Percentiles rank a stretch among this genome's conserved stretches.
Evolutionary conservation across 2,329 filamentous ascomycete genomes (phyloP).

Genomic region (Grosmannia clavigera): DNA sequence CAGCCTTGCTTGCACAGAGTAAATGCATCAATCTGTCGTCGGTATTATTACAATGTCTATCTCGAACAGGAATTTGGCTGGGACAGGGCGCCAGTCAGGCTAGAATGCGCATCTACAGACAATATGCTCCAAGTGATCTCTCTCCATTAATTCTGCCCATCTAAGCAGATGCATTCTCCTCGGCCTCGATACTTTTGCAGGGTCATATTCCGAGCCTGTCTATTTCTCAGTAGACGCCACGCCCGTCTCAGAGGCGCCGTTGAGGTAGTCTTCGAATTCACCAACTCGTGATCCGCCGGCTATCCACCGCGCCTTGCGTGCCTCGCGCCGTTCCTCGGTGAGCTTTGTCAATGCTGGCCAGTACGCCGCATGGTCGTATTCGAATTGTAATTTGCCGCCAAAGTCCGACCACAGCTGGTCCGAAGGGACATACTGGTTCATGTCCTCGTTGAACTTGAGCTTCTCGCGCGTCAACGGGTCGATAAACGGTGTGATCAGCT

Average conservation of each 20-base stretch:
- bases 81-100: not conserved
- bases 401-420: constrained; percentile 72
- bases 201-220: not conserved
- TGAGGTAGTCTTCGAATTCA: constrained; percentile 79
- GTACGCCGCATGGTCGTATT: constrained; percentile 79
- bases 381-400: constrained; percentile 69
- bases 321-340: constrained; percentile 51
- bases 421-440: constrained; percentile 66
- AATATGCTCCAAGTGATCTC: not conserved
- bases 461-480: constrained; percentile 89
- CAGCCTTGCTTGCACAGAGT: not conserved
- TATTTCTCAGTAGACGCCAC: constrained; percentile 2
- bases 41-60: not conserved
- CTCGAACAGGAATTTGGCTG: not conserved
- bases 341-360: constrained; percentile 76
- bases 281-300: constrained; percentile 70
- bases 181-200: not conserved
- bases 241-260: constrained; percentile 37
- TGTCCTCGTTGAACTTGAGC: constrained; percentile 94
- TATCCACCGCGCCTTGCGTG: constrained; percentile 60
- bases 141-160: not conserved
- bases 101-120: not conserved
- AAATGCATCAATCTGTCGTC: not conserved
- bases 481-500: constrained; percentile 90
- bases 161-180: not conserved